Conservation (phyloP, 2,329 filamentous ascomycete species). For the Penicillium sp. region DNA sequence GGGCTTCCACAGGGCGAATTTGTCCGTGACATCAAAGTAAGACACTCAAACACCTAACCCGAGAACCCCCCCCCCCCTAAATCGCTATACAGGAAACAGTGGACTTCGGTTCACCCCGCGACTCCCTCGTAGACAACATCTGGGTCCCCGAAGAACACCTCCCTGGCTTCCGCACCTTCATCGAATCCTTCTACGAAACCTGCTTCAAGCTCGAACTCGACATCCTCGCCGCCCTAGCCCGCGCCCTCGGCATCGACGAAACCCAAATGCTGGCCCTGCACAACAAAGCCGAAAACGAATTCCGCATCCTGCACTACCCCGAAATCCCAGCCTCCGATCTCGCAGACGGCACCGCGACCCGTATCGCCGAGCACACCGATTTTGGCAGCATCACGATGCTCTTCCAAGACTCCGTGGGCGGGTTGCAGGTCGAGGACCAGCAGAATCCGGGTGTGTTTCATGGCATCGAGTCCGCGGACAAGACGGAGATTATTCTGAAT, state of each 20-base stretch:
- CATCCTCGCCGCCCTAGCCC: slow-evolving; percentile 47
- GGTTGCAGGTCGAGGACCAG: slow-evolving; percentile 27
- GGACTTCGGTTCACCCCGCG: slow-evolving; percentile 50
- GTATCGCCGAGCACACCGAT: slow-evolving; percentile 56
- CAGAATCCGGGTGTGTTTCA: slow-evolving; percentile 13
- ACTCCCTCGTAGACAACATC: slow-evolving; percentile 45
- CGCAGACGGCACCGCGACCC: slow-evolving; percentile 43
- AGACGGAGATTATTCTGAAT: slow-evolving; percentile 48
- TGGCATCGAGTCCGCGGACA: slow-evolving; percentile 12
- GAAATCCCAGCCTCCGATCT: slow-evolving; percentile 47
- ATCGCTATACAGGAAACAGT: slow-evolving; percentile 40
- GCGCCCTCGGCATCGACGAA: slow-evolving; percentile 48
- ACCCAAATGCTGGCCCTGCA: slow-evolving; percentile 49
- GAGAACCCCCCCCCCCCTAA: background rate
- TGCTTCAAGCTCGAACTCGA: slow-evolving; percentile 44
- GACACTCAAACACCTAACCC: background rate
- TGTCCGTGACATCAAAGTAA: slow-evolving; percentile 26
- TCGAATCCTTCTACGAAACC: slow-evolving; percentile 42
- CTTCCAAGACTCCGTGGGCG: slow-evolving; percentile 48
- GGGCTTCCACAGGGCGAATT: slow-evolving; percentile 16
- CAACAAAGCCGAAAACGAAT: slow-evolving; percentile 57
- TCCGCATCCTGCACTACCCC: slow-evolving; percentile 62
- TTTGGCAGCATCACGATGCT: slow-evolving; percentile 54
- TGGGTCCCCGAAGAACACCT: slow-evolving; percentile 51
- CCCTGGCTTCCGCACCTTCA: slow-evolving; percentile 46